Conservation (phyloP, 2,329 filamentous ascomycete species). For the Ceratocystis lukuohia region DNA sequence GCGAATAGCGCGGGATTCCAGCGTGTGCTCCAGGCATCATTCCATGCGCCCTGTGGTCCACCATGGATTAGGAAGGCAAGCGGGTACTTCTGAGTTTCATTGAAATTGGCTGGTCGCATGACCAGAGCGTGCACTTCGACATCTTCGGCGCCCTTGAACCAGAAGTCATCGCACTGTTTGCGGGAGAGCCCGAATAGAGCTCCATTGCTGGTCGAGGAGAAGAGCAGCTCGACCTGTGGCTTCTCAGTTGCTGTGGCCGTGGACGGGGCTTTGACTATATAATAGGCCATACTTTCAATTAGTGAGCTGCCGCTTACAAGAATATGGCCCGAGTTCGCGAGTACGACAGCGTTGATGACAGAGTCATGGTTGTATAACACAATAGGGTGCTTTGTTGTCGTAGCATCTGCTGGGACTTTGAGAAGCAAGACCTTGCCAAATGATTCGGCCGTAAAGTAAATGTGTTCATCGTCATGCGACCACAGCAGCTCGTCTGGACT, state of each 20-base stretch:
- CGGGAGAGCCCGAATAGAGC: slow-evolving; percentile 51
- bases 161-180: slow-evolving; percentile 50
- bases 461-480: slow-evolving; percentile 43
- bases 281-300: slow-evolving; percentile 59
- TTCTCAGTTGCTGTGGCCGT: slow-evolving; percentile 26
- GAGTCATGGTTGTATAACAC: slow-evolving; percentile 41
- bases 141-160: slow-evolving; percentile 37
- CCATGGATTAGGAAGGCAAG: slow-evolving; percentile 71
- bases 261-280: slow-evolving; percentile 39
- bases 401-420: slow-evolving; percentile 41
- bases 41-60: slow-evolving; percentile 66
- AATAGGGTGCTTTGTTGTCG: slow-evolving; percentile 36
- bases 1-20: slow-evolving; percentile 83
- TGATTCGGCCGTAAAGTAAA: slow-evolving; percentile 65
- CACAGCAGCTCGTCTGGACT: slow-evolving; percentile 44
- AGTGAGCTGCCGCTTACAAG: slow-evolving; percentile 56
- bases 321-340: slow-evolving; percentile 37
- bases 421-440: slow-evolving; percentile 49
- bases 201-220: slow-evolving; percentile 53
- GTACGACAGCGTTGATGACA: slow-evolving; percentile 38
- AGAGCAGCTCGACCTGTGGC: slow-evolving; percentile 30
- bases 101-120: slow-evolving; percentile 51
- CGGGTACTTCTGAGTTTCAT: slow-evolving; percentile 59
- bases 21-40: slow-evolving; percentile 61
- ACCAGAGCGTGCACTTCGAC: slow-evolving; percentile 53